Percentiles rank a stretch among this genome's conserved stretches.
phyloP scores from a whole-genome alignment of 257 asterid species.

The Marsdenia floribunda region DNA sequence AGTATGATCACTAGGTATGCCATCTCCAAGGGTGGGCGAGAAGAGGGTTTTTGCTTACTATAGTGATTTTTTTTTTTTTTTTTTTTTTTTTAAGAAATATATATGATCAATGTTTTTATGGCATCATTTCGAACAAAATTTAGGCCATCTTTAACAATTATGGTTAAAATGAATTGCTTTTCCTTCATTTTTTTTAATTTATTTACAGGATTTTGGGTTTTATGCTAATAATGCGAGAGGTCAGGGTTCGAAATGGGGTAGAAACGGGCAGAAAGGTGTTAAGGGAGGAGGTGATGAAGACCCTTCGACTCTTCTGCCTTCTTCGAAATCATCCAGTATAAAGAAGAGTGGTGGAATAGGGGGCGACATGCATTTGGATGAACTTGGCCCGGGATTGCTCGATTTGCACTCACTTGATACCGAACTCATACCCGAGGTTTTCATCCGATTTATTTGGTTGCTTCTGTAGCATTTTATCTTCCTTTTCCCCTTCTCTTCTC shows the following conservation, averaged over 20 bases:
- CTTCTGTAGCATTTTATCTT: not conserved
- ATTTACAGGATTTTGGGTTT: constrained; percentile 30
- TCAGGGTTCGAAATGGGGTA: constrained; percentile 23
- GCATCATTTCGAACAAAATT: not conserved
- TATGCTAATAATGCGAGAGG: constrained; percentile 20
- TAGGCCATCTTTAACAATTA: not conserved
- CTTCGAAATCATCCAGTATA: constrained; percentile 20
- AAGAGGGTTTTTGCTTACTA: not conserved
- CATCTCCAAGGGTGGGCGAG: not conserved
- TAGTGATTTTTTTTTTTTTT: too few relatives aligned
- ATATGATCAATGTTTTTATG: not conserved
- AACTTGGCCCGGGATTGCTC: constrained; percentile 33
- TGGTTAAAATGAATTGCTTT: not conserved
- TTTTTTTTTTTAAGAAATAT: too few relatives aligned
- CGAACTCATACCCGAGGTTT: constrained; percentile 33
- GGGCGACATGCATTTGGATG: constrained; percentile 18
- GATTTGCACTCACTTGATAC: constrained; percentile 36
- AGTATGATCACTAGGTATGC: not conserved
- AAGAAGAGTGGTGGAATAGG: constrained; percentile 23
- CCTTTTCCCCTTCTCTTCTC: not conserved
- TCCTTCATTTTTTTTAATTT: not conserved
- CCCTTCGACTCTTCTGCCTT: constrained; percentile 15
- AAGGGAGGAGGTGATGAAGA: constrained; percentile 21
- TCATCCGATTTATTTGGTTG: not conserved
- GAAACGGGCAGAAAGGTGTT: constrained; percentile 17